Evolutionary conservation across 2,329 filamentous ascomycete genomes (phyloP).

Genomic region (Verticillium dahliae): DNA sequence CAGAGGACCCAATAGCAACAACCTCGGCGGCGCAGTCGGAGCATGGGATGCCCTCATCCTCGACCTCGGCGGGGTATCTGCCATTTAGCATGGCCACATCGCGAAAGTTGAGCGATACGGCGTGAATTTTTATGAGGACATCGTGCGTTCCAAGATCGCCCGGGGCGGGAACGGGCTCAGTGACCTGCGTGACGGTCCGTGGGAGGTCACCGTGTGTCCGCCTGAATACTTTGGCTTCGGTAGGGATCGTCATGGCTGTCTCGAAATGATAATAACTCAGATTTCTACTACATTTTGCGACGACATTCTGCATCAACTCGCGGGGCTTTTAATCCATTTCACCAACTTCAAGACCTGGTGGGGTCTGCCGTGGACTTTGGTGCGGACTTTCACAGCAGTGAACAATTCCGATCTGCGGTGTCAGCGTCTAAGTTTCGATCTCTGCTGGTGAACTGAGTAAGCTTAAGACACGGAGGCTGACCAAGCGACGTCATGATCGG

Average conservation of each 20-base stretch:
- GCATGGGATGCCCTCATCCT: conserved; percentile 11
- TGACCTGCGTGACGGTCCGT: neutral
- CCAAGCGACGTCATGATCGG: too few species aligned
- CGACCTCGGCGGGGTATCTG: conserved; percentile 11
- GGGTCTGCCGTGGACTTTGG: neutral
- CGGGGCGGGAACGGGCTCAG: neutral
- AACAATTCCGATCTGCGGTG: too few species aligned
- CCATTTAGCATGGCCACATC: conserved; percentile 20
- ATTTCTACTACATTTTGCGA: neutral
- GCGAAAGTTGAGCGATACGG: conserved; percentile 14
- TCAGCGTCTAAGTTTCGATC: too few species aligned
- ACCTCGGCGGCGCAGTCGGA: conserved; percentile 17
- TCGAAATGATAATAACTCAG: neutral
- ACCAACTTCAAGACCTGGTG: neutral
- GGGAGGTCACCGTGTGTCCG: neutral
- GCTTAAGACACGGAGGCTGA: too few species aligned
- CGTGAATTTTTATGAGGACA: conserved; percentile 12
- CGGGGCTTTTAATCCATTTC: neutral
- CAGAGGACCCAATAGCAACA: conserved; percentile 12
- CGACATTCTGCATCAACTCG: neutral
- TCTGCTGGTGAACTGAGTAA: too few species aligned
- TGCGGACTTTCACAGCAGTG: neutral
- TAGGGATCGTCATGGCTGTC: neutral
- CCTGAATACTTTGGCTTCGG: neutral
- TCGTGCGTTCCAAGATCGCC: conserved; percentile 5